These are phyloP conservation scores for Trichoderma hamatum DNA, from an alignment of 2,329 filamentous ascomycete genomes.

Conservation along the genomic window DNA sequence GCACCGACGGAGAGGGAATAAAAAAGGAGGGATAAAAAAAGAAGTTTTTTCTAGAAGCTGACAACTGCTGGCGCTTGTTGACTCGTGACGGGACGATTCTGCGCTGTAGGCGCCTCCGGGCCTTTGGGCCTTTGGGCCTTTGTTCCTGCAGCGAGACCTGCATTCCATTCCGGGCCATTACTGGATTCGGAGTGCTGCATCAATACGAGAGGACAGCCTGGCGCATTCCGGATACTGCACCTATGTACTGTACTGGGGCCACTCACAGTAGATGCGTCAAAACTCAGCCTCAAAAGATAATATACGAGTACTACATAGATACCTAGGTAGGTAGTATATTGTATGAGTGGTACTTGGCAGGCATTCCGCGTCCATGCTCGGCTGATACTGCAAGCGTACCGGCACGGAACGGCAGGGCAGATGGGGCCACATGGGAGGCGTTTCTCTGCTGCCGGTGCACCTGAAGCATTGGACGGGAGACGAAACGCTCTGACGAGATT, in stretches of 20 bases:
- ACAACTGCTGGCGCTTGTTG: background rate
- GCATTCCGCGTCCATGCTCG: background rate
- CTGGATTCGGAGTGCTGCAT: background rate
- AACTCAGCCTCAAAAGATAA: background rate
- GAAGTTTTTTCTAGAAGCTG: background rate
- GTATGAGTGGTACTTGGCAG: too few species aligned
- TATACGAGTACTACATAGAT: background rate
- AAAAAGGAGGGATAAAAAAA: background rate
- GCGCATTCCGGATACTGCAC: background rate
- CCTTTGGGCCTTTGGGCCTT: background rate
- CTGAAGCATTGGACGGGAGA: slow-evolving; percentile 11
- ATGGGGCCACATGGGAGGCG: background rate
- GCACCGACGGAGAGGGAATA: background rate
- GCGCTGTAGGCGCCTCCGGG: background rate
- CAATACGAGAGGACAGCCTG: background rate
- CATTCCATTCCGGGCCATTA: background rate
- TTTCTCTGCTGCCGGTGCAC: background rate
- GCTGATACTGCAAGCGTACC: background rate
- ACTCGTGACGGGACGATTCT: background rate
- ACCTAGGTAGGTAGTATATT: too few species aligned
- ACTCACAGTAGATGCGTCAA: background rate
- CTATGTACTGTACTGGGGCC: background rate
- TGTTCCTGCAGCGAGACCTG: background rate
- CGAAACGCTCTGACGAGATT: slow-evolving; percentile 15
- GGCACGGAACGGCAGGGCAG: slow-evolving; percentile 2